Conservation (phyloP, 306 rosid genomes). For the Quercus cerris region DNA sequence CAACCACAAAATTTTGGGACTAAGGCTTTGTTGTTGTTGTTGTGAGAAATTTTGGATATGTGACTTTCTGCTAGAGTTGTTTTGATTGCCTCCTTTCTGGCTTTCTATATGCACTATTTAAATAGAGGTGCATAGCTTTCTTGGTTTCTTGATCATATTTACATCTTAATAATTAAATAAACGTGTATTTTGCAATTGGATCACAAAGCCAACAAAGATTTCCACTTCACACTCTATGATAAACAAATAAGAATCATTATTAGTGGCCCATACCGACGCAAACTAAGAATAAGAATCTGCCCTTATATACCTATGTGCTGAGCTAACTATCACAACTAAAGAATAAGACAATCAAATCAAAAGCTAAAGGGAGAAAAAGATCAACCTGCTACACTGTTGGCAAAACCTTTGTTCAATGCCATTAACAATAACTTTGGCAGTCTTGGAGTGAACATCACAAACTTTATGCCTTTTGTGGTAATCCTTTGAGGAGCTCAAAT, state of each 20-base stretch:
- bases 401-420: constrained; percentile 84
- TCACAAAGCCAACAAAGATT: not conserved
- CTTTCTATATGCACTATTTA: not conserved
- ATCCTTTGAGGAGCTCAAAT: constrained; percentile 74
- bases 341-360: not conserved
- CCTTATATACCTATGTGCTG: not conserved
- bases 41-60: not conserved
- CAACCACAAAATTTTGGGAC: too few relatives aligned
- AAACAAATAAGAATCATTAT: not conserved
- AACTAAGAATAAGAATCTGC: not conserved
- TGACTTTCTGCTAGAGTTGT: not conserved
- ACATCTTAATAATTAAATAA: not conserved
- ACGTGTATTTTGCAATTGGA: not conserved
- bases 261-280: not conserved
- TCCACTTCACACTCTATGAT: not conserved
- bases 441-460: constrained; percentile 83
- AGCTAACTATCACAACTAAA: constrained; percentile 3
- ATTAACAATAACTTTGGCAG: constrained; percentile 69
- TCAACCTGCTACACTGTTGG: constrained; percentile 86
- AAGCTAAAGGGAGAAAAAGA: not conserved
- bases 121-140: not conserved
- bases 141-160: not conserved
- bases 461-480: constrained; percentile 82
- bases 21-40: too few relatives aligned
- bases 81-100: not conserved